phyloP scores from a whole-genome alignment of 2,329 filamentous ascomycete species.

The Pestalotiopsis sp. region DNA sequence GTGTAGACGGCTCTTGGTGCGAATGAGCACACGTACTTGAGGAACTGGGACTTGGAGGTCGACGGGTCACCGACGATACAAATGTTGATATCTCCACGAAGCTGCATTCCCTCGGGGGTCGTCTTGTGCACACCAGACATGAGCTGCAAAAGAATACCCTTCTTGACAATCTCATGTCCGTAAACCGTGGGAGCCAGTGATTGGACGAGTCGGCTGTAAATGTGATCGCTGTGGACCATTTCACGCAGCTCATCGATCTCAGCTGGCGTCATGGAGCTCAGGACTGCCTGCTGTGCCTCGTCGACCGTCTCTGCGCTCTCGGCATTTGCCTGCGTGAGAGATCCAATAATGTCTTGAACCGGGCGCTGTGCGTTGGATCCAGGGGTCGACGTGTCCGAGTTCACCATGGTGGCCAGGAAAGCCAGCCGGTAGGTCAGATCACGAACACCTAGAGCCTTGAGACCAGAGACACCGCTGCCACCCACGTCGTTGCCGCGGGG shows the following conservation, averaged over 20 bases:
- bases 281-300: conserved; percentile 82
- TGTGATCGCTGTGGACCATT: conserved; percentile 95
- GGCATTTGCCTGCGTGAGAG: conserved; percentile 73
- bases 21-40: conserved; percentile 97
- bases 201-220: conserved; percentile 89
- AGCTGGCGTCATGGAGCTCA: conserved; percentile 79
- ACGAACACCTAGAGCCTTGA: conserved; percentile 91
- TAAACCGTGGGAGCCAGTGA: conserved; percentile 97
- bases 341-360: conserved; percentile 81
- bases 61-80: conserved; percentile 97
- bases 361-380: conserved; percentile 76
- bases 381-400: conserved; percentile 80
- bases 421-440: conserved; percentile 94
- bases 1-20: conserved; percentile 97
- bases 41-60: conserved; percentile 95
- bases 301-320: conserved; percentile 76
- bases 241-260: conserved; percentile 91
- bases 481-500: conserved; percentile 78
- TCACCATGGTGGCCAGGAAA: conserved; percentile 97
- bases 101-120: conserved; percentile 90
- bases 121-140: conserved; percentile 95
- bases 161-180: conserved; percentile 96
- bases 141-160: conserved; percentile 89
- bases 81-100: conserved; percentile 97
- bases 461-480: conserved; percentile 80